phyloP scores from a whole-genome alignment of 2,329 filamentous ascomycete species.

The Hypoxylon sp. region DNA sequence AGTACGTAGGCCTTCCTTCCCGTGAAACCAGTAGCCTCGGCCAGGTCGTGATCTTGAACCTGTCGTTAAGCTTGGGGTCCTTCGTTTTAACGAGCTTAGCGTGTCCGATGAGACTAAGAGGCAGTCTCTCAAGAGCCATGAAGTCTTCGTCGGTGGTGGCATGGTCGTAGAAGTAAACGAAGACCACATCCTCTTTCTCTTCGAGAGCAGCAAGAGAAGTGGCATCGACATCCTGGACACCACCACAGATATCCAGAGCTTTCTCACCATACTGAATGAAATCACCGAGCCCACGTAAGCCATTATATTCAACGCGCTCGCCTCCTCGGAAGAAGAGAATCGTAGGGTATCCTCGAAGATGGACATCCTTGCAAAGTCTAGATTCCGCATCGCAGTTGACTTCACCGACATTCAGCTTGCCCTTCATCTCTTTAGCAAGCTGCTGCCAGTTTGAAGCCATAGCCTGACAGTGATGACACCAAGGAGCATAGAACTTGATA shows the following conservation, averaged over 20 bases:
- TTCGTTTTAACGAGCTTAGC: conserved; percentile 93
- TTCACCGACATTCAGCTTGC: conserved; percentile 88
- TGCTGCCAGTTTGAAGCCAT: conserved; percentile 91
- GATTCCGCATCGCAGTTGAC: conserved; percentile 92
- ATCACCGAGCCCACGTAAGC: conserved; percentile 90
- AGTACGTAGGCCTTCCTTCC: conserved; percentile 90
- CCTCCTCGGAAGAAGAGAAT: conserved; percentile 92
- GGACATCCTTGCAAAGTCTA: conserved; percentile 90
- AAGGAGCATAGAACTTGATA: conserved; percentile 97
- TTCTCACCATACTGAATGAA: conserved; percentile 87
- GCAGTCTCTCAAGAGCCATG: conserved; percentile 82
- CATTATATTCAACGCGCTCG: conserved; percentile 91
- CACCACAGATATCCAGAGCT: conserved; percentile 78
- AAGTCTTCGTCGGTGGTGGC: conserved; percentile 95
- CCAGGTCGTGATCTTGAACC: conserved; percentile 97
- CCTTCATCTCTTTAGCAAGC: conserved; percentile 90
- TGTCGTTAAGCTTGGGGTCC: conserved; percentile 75
- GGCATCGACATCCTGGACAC: conserved; percentile 83
- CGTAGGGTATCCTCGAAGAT: conserved; percentile 82
- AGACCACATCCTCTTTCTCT: conserved; percentile 93
- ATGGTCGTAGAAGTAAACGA: conserved; percentile 97
- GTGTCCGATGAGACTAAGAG: conserved; percentile 87
- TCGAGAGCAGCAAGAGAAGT: conserved; percentile 82
- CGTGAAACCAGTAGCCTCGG: conserved; percentile 90
- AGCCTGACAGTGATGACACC: conserved; percentile 95